Percentiles rank a stretch among this genome's conserved stretches.
Evolutionary conservation across 805 yeast genomes (phyloP).

Genomic region (Cyberlindnera japonica): DNA sequence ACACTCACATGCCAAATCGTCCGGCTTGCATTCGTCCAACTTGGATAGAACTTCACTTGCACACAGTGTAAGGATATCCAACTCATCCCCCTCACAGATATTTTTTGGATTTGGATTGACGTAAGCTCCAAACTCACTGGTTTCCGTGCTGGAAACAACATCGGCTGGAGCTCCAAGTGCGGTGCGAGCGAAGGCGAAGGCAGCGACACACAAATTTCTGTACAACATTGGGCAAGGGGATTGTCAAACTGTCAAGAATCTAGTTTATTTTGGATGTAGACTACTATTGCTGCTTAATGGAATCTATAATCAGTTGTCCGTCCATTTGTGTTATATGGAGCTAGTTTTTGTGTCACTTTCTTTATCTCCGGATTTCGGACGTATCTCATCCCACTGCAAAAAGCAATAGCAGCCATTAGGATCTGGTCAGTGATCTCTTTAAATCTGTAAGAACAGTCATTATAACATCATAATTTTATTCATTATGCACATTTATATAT

Average conservation of each 20-base stretch:
- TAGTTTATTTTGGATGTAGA: too few species aligned
- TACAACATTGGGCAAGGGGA: constrained; percentile 13
- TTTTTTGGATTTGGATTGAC: constrained; percentile 45
- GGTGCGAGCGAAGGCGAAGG: constrained; percentile 1
- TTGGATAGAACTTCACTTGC: constrained; percentile 43
- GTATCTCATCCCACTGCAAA: not conserved
- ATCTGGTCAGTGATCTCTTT: too few species aligned
- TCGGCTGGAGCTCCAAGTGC: constrained; percentile 10
- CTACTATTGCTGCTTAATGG: too few species aligned
- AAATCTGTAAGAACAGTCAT: constrained; percentile 1
- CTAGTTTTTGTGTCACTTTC: not conserved
- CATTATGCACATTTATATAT: not conserved
- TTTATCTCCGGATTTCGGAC: too few species aligned
- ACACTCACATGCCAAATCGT: constrained; percentile 54
- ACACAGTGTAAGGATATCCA: constrained; percentile 40
- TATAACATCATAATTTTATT: not conserved
- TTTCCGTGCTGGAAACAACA: constrained; percentile 20
- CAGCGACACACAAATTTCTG: constrained; percentile 3
- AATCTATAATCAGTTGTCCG: not conserved
- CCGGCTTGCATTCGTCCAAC: constrained; percentile 48
- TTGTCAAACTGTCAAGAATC: too few species aligned
- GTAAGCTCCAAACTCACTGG: constrained; percentile 39
- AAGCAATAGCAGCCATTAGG: not conserved
- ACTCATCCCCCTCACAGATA: constrained; percentile 42
- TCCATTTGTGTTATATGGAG: not conserved